Evolutionary conservation across 148 eudicot species (phyloP).

Genomic region (Rheum nobile): DNA sequence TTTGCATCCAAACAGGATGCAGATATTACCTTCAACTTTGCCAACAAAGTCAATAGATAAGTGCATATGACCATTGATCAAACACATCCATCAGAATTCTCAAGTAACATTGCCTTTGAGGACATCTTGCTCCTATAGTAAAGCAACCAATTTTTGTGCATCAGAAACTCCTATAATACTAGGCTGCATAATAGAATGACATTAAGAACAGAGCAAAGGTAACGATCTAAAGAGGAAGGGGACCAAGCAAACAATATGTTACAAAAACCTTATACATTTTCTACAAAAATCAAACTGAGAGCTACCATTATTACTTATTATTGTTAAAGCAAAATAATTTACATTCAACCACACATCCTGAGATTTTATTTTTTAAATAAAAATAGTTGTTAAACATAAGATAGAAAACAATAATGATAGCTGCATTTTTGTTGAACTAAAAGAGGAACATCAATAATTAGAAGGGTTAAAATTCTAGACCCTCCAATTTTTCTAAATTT

Average conservation of each 20-base stretch:
- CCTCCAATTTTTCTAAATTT: too few species aligned
- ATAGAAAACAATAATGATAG: too few species aligned
- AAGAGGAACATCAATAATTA: neutral
- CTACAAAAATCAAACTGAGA: neutral
- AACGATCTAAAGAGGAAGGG: too few species aligned
- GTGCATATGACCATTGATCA: neutral
- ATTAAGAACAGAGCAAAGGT: neutral
- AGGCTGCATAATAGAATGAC: slow-evolving; percentile 31
- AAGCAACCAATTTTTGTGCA: slow-evolving; percentile 39
- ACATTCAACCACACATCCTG: too few species aligned
- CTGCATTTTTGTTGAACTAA: too few species aligned
- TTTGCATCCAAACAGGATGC: slow-evolving; percentile 52
- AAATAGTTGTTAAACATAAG: too few species aligned
- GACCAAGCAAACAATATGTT: too few species aligned
- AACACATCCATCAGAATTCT: neutral
- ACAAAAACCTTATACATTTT: neutral
- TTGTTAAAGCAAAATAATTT: too few species aligned
- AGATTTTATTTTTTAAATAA: too few species aligned
- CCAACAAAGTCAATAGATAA: slow-evolving; percentile 11
- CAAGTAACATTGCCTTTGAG: slow-evolving; percentile 28
- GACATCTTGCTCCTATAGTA: slow-evolving; percentile 49
- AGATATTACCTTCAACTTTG: slow-evolving; percentile 48
- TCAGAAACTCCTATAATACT: slow-evolving; percentile 53
- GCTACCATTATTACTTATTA: neutral
- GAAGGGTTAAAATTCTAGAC: too few species aligned